Conservation (phyloP, 805 yeast species). For the Saccharomycopsis fibuligera region DNA sequence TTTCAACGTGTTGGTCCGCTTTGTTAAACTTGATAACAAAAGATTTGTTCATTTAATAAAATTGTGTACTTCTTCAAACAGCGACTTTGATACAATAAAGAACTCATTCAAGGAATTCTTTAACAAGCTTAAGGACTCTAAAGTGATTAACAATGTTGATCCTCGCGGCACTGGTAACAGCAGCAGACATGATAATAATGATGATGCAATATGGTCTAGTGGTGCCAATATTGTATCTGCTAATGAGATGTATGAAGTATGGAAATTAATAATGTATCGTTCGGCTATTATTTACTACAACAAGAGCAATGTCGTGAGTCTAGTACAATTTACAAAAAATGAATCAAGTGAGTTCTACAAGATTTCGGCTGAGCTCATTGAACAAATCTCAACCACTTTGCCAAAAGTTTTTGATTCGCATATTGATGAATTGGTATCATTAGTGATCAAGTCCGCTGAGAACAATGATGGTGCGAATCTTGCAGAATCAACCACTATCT, state of each 20-base stretch:
- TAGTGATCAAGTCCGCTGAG: conserved; percentile 28
- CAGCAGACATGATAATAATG: conserved; percentile 10
- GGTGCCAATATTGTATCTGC: conserved; percentile 35
- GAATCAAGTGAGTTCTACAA: conserved; percentile 26
- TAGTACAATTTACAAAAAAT: conserved; percentile 43
- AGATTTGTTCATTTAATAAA: conserved; percentile 52
- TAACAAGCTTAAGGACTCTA: conserved; percentile 39
- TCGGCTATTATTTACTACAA: conserved; percentile 57
- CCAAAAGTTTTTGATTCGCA: conserved; percentile 65
- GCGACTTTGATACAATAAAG: conserved; percentile 52
- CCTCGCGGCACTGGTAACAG: no score
- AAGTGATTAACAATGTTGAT: conserved; percentile 35
- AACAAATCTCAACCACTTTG: conserved; percentile 47
- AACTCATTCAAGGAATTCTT: conserved; percentile 58
- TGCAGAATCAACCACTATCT: no score
- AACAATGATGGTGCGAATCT: background rate
- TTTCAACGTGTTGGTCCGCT: conserved; percentile 42
- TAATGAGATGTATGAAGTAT: conserved; percentile 43
- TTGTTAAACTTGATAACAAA: conserved; percentile 50
- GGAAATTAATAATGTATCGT: conserved; percentile 57
- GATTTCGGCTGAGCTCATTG: conserved; percentile 48
- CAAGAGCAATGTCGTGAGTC: conserved; percentile 50
- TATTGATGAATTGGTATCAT: conserved; percentile 40
- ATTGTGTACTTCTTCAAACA: conserved; percentile 47
- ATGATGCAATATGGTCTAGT: conserved; percentile 14